These are phyloP conservation scores for Elaeis oleifera DNA, from an alignment of 202 grass and related monocot genomes.

Conservation along the genomic window DNA sequence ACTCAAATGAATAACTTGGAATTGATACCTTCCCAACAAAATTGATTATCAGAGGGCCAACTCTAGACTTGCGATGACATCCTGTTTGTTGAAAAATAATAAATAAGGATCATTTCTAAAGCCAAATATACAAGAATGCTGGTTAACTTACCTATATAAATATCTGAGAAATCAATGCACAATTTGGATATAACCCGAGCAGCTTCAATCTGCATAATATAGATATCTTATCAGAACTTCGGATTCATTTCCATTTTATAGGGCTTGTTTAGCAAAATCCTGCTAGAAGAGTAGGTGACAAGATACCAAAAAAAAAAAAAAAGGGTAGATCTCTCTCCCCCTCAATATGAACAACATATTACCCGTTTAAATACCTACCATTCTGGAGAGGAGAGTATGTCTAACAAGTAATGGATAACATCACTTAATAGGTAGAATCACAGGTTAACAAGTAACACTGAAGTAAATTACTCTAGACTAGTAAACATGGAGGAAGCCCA, in stretches of 20 bases:
- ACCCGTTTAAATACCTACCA: not conserved
- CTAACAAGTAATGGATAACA: not conserved
- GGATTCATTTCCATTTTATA: too few relatives aligned
- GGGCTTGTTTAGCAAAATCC: too few relatives aligned
- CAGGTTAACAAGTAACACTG: too few relatives aligned
- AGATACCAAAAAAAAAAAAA: too few relatives aligned
- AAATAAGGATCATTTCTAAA: constrained; percentile 3
- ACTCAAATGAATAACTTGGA: not conserved
- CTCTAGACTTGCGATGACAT: constrained; percentile 55
- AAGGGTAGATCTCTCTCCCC: too few relatives aligned
- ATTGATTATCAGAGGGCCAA: constrained; percentile 50
- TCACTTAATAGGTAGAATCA: too few relatives aligned
- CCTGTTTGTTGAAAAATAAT: constrained; percentile 34
- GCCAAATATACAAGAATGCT: not conserved
- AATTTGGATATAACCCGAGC: constrained; percentile 58
- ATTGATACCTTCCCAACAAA: constrained; percentile 71
- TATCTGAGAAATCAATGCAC: constrained; percentile 74
- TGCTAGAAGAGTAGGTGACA: too few relatives aligned
- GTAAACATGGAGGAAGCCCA: too few relatives aligned
- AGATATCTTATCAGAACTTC: too few relatives aligned
- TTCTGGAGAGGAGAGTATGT: not conserved
- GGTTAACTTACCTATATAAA: constrained; percentile 70
- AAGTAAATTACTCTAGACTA: too few relatives aligned
- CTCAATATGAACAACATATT: not conserved
- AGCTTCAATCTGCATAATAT: constrained; percentile 61